Conservation (phyloP, 768 basidiomycete species). For the Tricholoma bakamatsutake region DNA sequence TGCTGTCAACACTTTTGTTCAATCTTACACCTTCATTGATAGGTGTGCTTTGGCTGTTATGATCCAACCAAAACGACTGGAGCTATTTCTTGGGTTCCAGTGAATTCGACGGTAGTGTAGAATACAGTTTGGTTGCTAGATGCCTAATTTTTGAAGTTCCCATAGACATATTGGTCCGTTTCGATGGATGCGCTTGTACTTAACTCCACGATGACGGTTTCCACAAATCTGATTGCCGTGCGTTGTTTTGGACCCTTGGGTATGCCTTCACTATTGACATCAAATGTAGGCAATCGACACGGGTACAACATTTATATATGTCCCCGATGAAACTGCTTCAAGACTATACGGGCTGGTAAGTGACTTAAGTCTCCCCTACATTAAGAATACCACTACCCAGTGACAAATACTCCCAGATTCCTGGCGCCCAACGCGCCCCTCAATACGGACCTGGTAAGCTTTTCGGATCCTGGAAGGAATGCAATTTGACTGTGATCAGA, state of each 20-base stretch:
- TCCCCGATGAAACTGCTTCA: slow-evolving; percentile 37
- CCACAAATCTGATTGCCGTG: slow-evolving; percentile 32
- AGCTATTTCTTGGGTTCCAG: slow-evolving; percentile 27
- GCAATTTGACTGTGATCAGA: slow-evolving; percentile 19
- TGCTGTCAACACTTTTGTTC: neutral
- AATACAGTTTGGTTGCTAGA: neutral
- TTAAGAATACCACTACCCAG: neutral
- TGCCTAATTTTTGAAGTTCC: neutral
- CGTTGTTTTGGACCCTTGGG: slow-evolving; percentile 11
- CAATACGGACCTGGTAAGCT: slow-evolving; percentile 37
- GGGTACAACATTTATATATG: slow-evolving; percentile 60
- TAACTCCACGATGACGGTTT: slow-evolving; percentile 10
- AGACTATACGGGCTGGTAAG: slow-evolving; percentile 42
- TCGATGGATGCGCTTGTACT: slow-evolving; percentile 39
- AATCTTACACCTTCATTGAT: slow-evolving; percentile 4
- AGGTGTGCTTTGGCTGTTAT: slow-evolving; percentile 31
- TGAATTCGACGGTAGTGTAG: slow-evolving; percentile 28
- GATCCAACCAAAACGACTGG: slow-evolving; percentile 28
- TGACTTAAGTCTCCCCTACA: slow-evolving; percentile 2
- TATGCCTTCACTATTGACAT: neutral
- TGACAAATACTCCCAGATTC: slow-evolving; percentile 34
- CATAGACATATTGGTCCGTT: slow-evolving; percentile 58
- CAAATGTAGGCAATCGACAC: slow-evolving; percentile 55
- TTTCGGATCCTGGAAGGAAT: neutral
- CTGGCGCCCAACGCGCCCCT: slow-evolving; percentile 34